Evolutionary conservation across 2,329 filamentous ascomycete genomes (phyloP).

Genomic region (Westerdykella aurantiaca): DNA sequence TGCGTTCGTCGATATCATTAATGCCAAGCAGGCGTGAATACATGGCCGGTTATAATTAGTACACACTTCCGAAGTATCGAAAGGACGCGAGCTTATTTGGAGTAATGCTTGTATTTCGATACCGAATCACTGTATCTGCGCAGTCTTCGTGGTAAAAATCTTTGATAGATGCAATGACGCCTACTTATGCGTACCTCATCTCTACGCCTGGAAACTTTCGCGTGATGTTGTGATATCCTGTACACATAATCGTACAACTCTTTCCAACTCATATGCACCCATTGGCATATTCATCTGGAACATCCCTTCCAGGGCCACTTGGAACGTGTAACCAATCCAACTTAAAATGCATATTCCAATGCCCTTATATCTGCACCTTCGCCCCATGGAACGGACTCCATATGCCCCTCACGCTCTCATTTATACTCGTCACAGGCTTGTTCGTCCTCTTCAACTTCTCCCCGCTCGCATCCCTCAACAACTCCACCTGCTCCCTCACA

Average conservation of each 20-base stretch:
- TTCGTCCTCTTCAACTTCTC: constrained; percentile 61
- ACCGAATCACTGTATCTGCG: not conserved
- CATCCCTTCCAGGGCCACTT: not conserved
- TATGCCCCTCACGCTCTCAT: constrained; percentile 60
- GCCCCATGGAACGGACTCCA: constrained; percentile 60
- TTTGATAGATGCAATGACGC: not conserved
- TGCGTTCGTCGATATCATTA: constrained; percentile 72
- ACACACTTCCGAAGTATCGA: not conserved
- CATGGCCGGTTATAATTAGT: constrained; percentile 28
- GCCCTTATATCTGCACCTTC: constrained; percentile 31
- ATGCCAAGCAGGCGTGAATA: constrained; percentile 46
- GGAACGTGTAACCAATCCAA: too few relatives aligned
- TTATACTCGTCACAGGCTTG: constrained; percentile 56
- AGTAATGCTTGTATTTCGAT: not conserved
- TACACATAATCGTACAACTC: not conserved
- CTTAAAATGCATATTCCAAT: too few relatives aligned
- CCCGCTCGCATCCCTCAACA: constrained; percentile 68
- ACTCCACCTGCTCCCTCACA: constrained; percentile 71
- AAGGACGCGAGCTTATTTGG: not conserved
- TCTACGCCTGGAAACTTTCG: not conserved
- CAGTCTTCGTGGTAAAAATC: not conserved
- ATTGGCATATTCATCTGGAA: not conserved
- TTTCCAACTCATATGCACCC: not conserved
- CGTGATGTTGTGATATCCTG: not conserved
- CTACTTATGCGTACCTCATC: not conserved